phyloP scores from a whole-genome alignment of 169 alveolate species.

The Perkinsus marinus region DNA sequence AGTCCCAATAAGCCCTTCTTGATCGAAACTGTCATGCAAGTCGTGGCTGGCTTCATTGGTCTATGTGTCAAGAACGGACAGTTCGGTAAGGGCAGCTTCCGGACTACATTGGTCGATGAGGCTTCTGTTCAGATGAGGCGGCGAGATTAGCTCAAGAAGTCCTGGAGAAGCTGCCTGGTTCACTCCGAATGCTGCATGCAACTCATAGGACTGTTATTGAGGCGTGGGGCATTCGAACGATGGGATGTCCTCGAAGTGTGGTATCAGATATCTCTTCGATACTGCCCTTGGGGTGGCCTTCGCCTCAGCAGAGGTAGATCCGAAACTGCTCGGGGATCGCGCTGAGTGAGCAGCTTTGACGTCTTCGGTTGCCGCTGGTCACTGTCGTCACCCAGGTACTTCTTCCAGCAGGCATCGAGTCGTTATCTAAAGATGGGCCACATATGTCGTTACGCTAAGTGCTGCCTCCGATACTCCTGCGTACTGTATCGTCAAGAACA shows the following conservation, averaged over 20 bases:
- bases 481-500: not conserved
- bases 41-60: constrained; percentile 3
- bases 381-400: not conserved
- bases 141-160: not conserved
- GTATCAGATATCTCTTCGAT: not conserved
- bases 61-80: not conserved
- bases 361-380: not conserved
- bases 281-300: constrained; percentile 1
- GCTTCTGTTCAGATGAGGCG: not conserved
- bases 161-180: not conserved
- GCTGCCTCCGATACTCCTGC: constrained; percentile 4
- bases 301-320: not conserved
- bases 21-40: constrained; percentile 3
- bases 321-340: not conserved
- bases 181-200: not conserved
- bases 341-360: not conserved
- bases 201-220: not conserved
- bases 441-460: not conserved
- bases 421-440: not conserved
- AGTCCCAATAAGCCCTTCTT: not conserved
- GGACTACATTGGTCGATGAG: not conserved
- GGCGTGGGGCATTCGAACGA: not conserved
- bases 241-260: not conserved
- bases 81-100: not conserved
- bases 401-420: not conserved